Evolutionary conservation across 805 yeast genomes (phyloP).

Genomic region (Zygotorulaspora florentina): DNA sequence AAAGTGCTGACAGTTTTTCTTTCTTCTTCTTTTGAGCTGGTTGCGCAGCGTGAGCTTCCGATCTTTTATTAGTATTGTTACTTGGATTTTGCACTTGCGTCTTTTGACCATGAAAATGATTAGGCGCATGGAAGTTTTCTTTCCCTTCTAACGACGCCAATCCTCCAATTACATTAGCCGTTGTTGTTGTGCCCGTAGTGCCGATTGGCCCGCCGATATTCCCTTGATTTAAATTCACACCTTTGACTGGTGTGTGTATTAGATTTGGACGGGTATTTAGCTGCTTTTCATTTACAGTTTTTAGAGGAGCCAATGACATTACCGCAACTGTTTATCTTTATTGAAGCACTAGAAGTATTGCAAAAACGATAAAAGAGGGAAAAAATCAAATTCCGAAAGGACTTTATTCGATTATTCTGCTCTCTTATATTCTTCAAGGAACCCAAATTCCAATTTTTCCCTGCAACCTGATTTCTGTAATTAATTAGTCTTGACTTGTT

Average conservation of each 20-base stretch:
- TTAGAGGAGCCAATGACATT: constrained; percentile 36
- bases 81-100: background rate
- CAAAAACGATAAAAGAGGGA: background rate
- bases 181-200: background rate
- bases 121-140: constrained; percentile 18
- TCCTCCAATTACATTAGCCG: background rate
- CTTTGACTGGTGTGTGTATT: constrained; percentile 32
- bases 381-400: background rate
- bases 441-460: background rate
- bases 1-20: constrained; percentile 83
- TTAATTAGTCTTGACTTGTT: constrained; percentile 4
- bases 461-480: background rate
- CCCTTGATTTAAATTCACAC: constrained; percentile 9
- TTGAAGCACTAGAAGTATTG: background rate
- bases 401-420: background rate
- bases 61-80: constrained; percentile 16
- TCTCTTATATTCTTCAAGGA: constrained; percentile 7
- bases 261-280: constrained; percentile 31
- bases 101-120: constrained; percentile 3
- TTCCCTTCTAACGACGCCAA: constrained; percentile 14
- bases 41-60: constrained; percentile 23
- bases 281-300: constrained; percentile 34
- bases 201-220: constrained; percentile 7
- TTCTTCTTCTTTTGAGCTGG: constrained; percentile 60
- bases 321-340: background rate